Evolutionary conservation across 2,329 filamentous ascomycete species (phyloP).

Genomic region (Diplodia seriata): DNA sequence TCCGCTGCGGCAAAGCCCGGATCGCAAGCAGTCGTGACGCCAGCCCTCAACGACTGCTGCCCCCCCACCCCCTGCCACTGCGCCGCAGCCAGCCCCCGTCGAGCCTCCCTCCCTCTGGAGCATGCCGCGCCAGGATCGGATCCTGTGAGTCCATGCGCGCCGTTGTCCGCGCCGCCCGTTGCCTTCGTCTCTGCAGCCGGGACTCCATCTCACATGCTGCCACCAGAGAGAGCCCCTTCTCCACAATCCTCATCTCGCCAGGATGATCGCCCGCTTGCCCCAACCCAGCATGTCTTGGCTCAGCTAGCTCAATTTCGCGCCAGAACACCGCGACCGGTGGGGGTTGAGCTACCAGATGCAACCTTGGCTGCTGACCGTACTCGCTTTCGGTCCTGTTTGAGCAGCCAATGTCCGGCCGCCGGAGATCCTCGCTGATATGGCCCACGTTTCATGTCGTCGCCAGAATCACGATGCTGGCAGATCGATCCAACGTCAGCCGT

Average conservation of each 20-base stretch:
- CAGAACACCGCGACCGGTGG: slow-evolving; percentile 10
- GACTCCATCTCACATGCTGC: slow-evolving; percentile 14
- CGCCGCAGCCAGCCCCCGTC: too few relatives aligned
- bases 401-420: slow-evolving; percentile 17
- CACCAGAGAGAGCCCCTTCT: slow-evolving; percentile 15
- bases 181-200: slow-evolving; percentile 7
- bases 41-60: background rate
- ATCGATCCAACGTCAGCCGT: slow-evolving; percentile 33
- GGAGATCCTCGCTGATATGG: slow-evolving; percentile 10
- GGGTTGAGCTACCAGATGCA: slow-evolving; percentile 23
- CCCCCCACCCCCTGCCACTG: background rate
- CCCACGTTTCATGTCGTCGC: slow-evolving; percentile 18
- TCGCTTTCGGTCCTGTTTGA: slow-evolving; percentile 12
- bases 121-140: slow-evolving; percentile 30
- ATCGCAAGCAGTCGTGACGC: slow-evolving; percentile 3
- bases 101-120: slow-evolving; percentile 19
- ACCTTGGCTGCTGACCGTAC: slow-evolving; percentile 30
- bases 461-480: slow-evolving; percentile 23
- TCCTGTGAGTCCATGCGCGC: slow-evolving; percentile 23
- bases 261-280: slow-evolving; percentile 27
- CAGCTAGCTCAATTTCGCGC: slow-evolving; percentile 24
- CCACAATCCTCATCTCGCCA: slow-evolving; percentile 32
- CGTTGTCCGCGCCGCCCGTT: slow-evolving; percentile 20
- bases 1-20: slow-evolving; percentile 11
- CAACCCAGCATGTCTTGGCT: slow-evolving; percentile 25